These are phyloP conservation scores for Mesotaenium endlicherianum DNA, from an alignment of 139 green algal species.

Conservation along the genomic window DNA sequence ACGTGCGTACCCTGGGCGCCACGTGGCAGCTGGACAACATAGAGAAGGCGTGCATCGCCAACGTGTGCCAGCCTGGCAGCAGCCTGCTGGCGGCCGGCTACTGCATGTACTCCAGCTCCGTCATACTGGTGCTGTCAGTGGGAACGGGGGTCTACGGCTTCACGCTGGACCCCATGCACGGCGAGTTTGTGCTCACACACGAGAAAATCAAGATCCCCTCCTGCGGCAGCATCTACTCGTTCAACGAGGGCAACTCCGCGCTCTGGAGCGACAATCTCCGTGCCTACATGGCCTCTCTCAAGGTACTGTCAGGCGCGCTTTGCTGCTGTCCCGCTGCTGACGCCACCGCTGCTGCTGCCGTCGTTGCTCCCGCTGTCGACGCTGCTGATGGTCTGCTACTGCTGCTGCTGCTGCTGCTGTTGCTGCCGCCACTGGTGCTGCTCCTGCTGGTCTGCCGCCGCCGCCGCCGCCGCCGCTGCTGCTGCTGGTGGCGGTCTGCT, in stretches of 20 bases:
- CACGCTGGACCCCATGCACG: constrained; percentile 51
- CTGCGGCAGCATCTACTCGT: constrained; percentile 93
- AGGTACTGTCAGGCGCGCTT: no score
- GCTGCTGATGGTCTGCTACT: no score
- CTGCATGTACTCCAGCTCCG: constrained; percentile 86
- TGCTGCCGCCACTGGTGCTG: no score
- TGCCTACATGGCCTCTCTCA: neutral
- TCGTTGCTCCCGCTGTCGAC: no score
- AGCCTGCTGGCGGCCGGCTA: constrained; percentile 85
- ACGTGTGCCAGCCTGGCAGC: constrained; percentile 86
- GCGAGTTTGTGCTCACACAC: constrained; percentile 58
- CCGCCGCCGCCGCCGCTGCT: no score
- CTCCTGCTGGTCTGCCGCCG: no score
- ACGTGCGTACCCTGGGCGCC: no score
- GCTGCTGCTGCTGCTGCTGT: no score
- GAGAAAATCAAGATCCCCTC: constrained; percentile 67
- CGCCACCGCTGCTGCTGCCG: no score
- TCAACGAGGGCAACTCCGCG: constrained; percentile 97
- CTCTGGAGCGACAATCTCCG: constrained; percentile 69
- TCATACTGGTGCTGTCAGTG: constrained; percentile 86
- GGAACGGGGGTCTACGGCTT: constrained; percentile 84
- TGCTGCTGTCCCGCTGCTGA: no score
- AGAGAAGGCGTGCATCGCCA: constrained; percentile 73
- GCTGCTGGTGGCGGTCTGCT: no score
- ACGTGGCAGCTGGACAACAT: constrained; percentile 56